A percentile compares a stretch with the other conserved stretches of the same genome.
Evolutionary conservation across 192 early-diverging fungal species (phyloP).

Genomic region (Lobosporangium transversale): DNA sequence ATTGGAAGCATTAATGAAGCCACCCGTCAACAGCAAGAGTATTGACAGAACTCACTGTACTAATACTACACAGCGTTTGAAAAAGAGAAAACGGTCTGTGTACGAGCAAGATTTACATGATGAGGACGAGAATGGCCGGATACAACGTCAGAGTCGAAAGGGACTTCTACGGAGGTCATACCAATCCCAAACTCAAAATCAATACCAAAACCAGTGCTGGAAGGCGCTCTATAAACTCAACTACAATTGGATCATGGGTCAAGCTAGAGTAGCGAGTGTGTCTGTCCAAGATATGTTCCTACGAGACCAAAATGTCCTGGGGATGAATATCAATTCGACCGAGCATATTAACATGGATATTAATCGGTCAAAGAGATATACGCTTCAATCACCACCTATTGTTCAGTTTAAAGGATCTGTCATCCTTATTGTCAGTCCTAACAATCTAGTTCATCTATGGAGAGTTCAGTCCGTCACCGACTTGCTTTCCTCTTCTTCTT

Average conservation of each 20-base stretch:
- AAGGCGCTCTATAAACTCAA: slow-evolving; percentile 45
- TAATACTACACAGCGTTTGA: too few species aligned
- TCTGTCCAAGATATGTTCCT: slow-evolving; percentile 9
- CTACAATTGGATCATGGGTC: slow-evolving; percentile 45
- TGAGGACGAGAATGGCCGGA: too few species aligned
- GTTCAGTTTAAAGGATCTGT: slow-evolving; percentile 28
- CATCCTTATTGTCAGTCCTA: slow-evolving; percentile 19
- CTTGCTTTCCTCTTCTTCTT: background rate
- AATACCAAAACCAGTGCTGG: slow-evolving; percentile 30
- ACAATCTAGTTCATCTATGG: slow-evolving; percentile 41
- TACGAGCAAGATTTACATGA: too few species aligned
- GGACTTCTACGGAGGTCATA: too few species aligned
- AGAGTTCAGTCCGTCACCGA: too few species aligned
- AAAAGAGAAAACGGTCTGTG: slow-evolving; percentile 1
- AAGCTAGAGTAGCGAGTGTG: slow-evolving; percentile 23
- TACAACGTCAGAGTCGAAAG: too few species aligned
- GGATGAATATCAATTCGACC: too few species aligned
- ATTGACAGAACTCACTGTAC: too few species aligned
- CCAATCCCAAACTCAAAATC: too few species aligned
- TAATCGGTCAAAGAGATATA: background rate
- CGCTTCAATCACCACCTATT: background rate
- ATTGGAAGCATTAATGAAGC: background rate
- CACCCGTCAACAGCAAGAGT: slow-evolving; percentile 7
- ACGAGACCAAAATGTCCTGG: slow-evolving; percentile 5
- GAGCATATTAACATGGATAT: too few species aligned